Evolutionary conservation across 2,329 filamentous ascomycete species (phyloP), one percentile per base, ranked within the genome.

Genomic region (Clonostachys rhizophaga): DNA sequence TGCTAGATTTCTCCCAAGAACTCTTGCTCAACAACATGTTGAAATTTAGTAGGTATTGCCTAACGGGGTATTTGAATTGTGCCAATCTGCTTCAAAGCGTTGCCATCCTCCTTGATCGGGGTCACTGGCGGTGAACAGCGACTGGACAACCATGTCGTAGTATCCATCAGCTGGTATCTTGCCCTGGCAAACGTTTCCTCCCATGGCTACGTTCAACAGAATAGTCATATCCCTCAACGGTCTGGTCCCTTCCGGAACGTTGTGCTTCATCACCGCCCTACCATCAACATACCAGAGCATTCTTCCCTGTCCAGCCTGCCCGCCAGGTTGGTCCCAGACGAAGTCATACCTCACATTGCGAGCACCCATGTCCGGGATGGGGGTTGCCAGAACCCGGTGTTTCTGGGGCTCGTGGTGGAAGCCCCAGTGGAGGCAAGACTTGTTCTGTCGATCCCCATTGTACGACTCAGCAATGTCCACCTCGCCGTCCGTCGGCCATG

Each of bases 401-500:
- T 82, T 83, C 49, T 76, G 62, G 46, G 67, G 68, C 54, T 83
- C 79, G 48, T 78, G 49, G 66, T 77, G 54, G 63, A 75, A 64
- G 5, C 79, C 79, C 79, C 79, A 83, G 54, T 83, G 79, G 43
- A 83, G 63, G 55, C 79, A 83, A 1, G 69, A 69, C 47, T 78
- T 73, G 55, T 83, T 83, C 43, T 74, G 65, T 34, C 60, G 57
- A 49, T 80, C 75, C 16, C 72, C 78, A 51, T 83, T 81, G 79
- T 79, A 83, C n/a, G 69, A 74, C 61, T 83, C 79, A 39, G 78
- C 74, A 42, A 83, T 78, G 58, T 83, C 79, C 12, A 83, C 65
- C 57, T 83, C 79, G 47, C 79, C 79, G 50, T 83, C 79, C 1
- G 63, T 69, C 0, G 79, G 79, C 79, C 79, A 83, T 1, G 63